phyloP scores from a whole-genome alignment of 1,284 basidiomycete genomes.

The Sporisorium scitamineum region DNA sequence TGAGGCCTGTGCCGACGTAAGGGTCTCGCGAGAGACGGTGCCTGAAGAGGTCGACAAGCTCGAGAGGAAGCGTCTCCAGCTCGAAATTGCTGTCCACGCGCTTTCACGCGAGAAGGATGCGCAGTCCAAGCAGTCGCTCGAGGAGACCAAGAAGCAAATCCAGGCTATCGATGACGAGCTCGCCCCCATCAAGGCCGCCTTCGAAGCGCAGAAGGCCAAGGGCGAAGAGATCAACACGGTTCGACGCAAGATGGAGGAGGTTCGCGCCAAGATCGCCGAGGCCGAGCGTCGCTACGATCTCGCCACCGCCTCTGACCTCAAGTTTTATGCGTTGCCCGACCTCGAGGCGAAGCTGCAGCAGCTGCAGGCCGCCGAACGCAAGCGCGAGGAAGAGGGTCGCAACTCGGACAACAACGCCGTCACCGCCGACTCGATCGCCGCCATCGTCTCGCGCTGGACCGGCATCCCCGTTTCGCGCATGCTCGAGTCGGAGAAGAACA shows the following conservation, averaged over 20 bases:
- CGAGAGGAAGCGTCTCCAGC: conserved; percentile 89
- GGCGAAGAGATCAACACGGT: conserved; percentile 86
- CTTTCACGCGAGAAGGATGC: conserved; percentile 84
- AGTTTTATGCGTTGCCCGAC: conserved; percentile 91
- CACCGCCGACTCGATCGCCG: conserved; percentile 71
- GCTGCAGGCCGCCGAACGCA: conserved; percentile 72
- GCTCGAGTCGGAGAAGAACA: conserved; percentile 67
- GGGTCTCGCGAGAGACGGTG: conserved; percentile 81
- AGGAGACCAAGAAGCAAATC: conserved; percentile 81
- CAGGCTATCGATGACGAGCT: conserved; percentile 89
- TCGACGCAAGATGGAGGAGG: conserved; percentile 87
- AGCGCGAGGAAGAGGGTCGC: conserved; percentile 67
- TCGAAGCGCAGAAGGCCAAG: conserved; percentile 88
- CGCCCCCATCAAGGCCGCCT: conserved; percentile 86
- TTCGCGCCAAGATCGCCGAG: conserved; percentile 91
- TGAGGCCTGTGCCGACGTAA: conserved; percentile 72
- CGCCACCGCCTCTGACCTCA: conserved; percentile 78
- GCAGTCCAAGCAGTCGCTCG: conserved; percentile 88
- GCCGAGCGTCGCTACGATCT: conserved; percentile 83
- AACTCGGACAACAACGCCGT: conserved; percentile 58
- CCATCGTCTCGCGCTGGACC: conserved; percentile 74
- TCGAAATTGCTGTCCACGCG: conserved; percentile 96
- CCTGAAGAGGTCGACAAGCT: conserved; percentile 95
- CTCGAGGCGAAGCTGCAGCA: conserved; percentile 79
- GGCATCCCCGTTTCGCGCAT: conserved; percentile 70